phyloP scores from a whole-genome alignment of 2,329 filamentous ascomycete species.

The Fusarium sambucinum region DNA sequence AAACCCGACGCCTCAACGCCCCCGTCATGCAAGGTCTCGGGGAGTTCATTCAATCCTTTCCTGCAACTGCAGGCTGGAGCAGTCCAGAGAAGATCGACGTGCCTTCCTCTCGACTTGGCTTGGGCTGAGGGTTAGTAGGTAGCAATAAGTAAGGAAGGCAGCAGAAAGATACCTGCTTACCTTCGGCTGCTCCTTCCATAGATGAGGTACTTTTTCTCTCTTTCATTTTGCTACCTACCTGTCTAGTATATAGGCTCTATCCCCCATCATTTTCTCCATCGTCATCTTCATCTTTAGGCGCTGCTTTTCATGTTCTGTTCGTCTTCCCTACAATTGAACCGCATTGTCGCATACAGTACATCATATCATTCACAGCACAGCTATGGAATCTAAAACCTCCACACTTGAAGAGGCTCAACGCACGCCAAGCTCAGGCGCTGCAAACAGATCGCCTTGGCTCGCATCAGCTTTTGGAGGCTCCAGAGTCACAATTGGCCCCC shows the following conservation, averaged over 20 bases:
- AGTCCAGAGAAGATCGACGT: neutral
- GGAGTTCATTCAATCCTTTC: constrained; percentile 13
- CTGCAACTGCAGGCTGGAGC: neutral
- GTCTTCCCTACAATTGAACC: neutral
- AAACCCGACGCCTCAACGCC: constrained; percentile 5
- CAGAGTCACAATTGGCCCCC: constrained; percentile 60
- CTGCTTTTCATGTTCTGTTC: neutral
- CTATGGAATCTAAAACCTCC: constrained; percentile 21
- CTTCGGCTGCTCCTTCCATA: neutral
- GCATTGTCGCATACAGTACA: neutral
- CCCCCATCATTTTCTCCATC: neutral
- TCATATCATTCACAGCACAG: neutral
- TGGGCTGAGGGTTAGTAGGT: neutral
- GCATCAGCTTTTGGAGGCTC: constrained; percentile 55
- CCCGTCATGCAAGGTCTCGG: constrained; percentile 14
- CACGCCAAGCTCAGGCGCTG: constrained; percentile 7
- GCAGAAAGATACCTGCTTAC: neutral
- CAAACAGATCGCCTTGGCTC: constrained; percentile 43
- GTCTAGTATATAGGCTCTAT: neutral
- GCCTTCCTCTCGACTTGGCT: neutral
- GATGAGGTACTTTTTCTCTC: constrained; percentile 6
- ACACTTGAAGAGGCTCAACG: constrained; percentile 22
- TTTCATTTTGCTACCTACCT: neutral
- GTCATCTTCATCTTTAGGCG: neutral
- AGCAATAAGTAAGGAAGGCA: neutral